Conservation (phyloP, 345 rosid genomes). For the Brassica carinata region DNA sequence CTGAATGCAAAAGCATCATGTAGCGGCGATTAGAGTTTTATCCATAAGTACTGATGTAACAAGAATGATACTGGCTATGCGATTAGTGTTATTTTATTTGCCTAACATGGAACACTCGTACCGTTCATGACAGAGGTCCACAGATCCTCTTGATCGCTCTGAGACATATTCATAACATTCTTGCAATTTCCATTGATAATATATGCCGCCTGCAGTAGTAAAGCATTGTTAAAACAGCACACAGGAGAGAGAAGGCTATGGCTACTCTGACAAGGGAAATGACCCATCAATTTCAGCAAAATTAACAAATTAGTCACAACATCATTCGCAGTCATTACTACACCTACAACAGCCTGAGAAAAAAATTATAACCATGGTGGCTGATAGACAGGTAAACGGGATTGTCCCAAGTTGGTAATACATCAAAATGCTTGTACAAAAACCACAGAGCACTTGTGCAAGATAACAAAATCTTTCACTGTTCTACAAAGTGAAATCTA, state of each 20-base stretch:
- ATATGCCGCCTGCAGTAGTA: slow-evolving; percentile 75
- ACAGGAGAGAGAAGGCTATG: slow-evolving; percentile 4
- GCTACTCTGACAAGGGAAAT: no score
- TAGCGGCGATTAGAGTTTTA: neutral
- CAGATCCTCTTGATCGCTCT: slow-evolving; percentile 83
- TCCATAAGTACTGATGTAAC: neutral
- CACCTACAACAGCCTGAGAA: no score
- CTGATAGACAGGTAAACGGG: no score
- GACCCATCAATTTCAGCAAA: neutral
- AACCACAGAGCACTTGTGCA: neutral
- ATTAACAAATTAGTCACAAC: neutral
- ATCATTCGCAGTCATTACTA: no score
- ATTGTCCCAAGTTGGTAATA: neutral
- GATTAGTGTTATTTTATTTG: neutral
- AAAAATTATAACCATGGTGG: no score
- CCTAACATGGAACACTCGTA: slow-evolving; percentile 40
- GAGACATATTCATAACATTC: slow-evolving; percentile 94
- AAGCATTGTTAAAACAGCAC: slow-evolving; percentile 1
- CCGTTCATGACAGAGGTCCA: slow-evolving; percentile 85
- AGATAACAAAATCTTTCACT: neutral
- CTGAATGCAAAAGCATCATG: slow-evolving; percentile 10
- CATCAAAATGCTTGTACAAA: neutral
- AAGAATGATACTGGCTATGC: neutral
- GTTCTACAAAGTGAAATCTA: no score
- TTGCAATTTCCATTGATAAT: slow-evolving; percentile 93